Percentiles rank a stretch among this genome's conserved stretches.
phyloP scores from a whole-genome alignment of 2,329 filamentous ascomycete genomes.

The Botrytis squamosa region DNA sequence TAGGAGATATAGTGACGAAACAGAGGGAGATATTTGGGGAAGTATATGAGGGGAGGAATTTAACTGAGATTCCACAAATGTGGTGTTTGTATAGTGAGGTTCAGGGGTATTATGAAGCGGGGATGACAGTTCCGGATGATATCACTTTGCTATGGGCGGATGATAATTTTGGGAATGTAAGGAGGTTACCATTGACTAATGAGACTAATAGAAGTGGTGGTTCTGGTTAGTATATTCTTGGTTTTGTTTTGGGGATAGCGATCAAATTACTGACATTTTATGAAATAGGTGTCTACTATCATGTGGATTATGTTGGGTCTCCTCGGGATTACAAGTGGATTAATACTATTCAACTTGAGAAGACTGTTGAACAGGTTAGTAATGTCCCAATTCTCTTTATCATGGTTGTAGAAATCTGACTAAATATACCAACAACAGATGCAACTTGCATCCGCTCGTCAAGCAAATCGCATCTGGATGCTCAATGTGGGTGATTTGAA shows the following conservation, averaged over 20 bases:
- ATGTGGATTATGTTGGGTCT: constrained; percentile 53
- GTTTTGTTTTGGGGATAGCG: neutral
- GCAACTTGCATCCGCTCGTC: constrained; percentile 57
- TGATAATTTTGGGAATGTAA: constrained; percentile 67
- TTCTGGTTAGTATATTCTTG: constrained; percentile 46
- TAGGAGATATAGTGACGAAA: constrained; percentile 59
- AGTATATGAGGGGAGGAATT: constrained; percentile 49
- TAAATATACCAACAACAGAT: constrained; percentile 45
- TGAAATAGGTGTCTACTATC: constrained; percentile 55
- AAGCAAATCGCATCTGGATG: constrained; percentile 57
- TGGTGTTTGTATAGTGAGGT: constrained; percentile 78
- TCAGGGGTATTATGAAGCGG: constrained; percentile 64
- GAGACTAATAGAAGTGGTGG: constrained; percentile 61
- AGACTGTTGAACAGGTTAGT: constrained; percentile 56
- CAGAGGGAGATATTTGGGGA: constrained; percentile 59
- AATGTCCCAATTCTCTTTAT: too few relatives aligned
- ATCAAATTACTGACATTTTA: neutral
- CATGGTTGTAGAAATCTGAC: neutral
- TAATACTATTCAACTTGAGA: constrained; percentile 64
- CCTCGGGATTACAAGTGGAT: constrained; percentile 57
- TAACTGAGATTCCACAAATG: constrained; percentile 58
- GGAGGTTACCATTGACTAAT: constrained; percentile 57
- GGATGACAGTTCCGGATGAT: constrained; percentile 63
- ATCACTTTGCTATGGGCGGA: constrained; percentile 68
- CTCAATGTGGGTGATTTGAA: constrained; percentile 66